Conservation (phyloP, 805 yeast genomes). For the Saccharomyces eubayanus region DNA sequence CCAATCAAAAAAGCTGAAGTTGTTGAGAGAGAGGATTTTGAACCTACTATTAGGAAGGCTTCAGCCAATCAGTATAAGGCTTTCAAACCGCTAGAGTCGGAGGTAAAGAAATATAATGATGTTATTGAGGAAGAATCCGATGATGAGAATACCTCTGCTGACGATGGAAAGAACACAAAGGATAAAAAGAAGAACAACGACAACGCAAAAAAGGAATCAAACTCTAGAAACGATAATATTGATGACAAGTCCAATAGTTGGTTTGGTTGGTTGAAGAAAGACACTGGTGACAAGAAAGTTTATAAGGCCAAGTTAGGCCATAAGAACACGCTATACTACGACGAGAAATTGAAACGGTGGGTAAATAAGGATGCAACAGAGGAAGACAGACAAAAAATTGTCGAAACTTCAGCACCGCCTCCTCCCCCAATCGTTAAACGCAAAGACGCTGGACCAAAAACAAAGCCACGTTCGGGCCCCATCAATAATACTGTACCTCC, state of each 20-base stretch:
- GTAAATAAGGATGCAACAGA: conserved; percentile 58
- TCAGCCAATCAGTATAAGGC: conserved; percentile 14
- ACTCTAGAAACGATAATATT: background rate
- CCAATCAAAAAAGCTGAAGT: conserved; percentile 19
- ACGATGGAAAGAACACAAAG: conserved; percentile 13
- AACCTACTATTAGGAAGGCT: conserved; percentile 26
- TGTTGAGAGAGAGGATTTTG: conserved; percentile 15
- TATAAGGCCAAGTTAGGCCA: conserved; percentile 83
- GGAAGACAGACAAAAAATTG: conserved; percentile 50
- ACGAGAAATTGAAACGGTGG: conserved; percentile 82
- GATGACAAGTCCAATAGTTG: conserved; percentile 29
- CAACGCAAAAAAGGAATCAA: conserved; percentile 7
- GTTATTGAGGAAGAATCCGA: conserved; percentile 38
- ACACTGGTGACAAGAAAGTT: conserved; percentile 63
- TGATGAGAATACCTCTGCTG: conserved; percentile 25
- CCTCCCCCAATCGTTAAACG: conserved; percentile 41
- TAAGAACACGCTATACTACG: conserved; percentile 58
- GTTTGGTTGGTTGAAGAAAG: conserved; percentile 58
- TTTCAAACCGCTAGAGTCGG: conserved; percentile 10
- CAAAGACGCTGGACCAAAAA: conserved; percentile 26
- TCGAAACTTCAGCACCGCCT: conserved; percentile 68
- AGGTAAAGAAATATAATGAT: conserved; percentile 33
- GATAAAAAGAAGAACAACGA: conserved; percentile 13
- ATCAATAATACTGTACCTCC: conserved; percentile 22
- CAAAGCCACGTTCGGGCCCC: conserved; percentile 35